A percentile compares a stretch with the other conserved stretches of the same genome.
phyloP scores from a whole-genome alignment of 805 yeast species.

The Barnettozyma populi region DNA sequence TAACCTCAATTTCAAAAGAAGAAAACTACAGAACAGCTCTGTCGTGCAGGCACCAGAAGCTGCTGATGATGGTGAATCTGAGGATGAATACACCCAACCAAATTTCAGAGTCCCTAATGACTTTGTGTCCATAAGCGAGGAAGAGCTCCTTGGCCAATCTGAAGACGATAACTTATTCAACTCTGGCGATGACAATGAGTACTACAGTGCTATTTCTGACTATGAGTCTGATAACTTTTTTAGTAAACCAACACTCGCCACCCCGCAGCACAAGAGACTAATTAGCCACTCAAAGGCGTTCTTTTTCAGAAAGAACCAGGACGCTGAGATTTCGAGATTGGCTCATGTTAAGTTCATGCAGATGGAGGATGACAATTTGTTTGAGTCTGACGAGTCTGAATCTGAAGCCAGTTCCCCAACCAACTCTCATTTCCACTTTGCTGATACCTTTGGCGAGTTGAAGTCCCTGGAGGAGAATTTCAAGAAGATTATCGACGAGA shows the following conservation, averaged over 20 bases:
- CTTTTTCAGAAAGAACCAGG: conserved; percentile 5
- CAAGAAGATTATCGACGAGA: conserved; percentile 23
- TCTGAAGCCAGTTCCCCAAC: conserved; percentile 14
- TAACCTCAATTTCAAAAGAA: conserved; percentile 23
- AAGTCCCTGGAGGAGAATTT: conserved; percentile 25
- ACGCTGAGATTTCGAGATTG: conserved; percentile 4
- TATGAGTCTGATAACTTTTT: conserved; percentile 17
- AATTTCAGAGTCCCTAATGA: conserved; percentile 7
- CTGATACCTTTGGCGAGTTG: conserved; percentile 14
- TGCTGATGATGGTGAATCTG: conserved; percentile 6
- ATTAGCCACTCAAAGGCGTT: conserved; percentile 8
- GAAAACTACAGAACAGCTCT: conserved; percentile 14
- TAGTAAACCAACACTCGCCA: neutral
- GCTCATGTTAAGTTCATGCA: conserved; percentile 11
- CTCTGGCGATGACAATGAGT: conserved; percentile 24
- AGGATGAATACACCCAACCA: conserved; percentile 2
- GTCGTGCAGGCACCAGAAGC: conserved; percentile 7
- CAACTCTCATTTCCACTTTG: conserved; percentile 4
- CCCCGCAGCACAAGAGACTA: conserved; percentile 8
- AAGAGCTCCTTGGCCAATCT: conserved; percentile 13
- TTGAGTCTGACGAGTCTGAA: conserved; percentile 17
- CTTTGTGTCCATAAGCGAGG: conserved; percentile 7
- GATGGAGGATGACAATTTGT: conserved; percentile 12
- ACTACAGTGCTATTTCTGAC: conserved; percentile 23
- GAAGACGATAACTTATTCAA: conserved; percentile 24